Evolutionary conservation across 768 basidiomycete genomes (phyloP), one percentile per base, ranked within the genome.

Genomic region (Collybiopsis confluens): DNA sequence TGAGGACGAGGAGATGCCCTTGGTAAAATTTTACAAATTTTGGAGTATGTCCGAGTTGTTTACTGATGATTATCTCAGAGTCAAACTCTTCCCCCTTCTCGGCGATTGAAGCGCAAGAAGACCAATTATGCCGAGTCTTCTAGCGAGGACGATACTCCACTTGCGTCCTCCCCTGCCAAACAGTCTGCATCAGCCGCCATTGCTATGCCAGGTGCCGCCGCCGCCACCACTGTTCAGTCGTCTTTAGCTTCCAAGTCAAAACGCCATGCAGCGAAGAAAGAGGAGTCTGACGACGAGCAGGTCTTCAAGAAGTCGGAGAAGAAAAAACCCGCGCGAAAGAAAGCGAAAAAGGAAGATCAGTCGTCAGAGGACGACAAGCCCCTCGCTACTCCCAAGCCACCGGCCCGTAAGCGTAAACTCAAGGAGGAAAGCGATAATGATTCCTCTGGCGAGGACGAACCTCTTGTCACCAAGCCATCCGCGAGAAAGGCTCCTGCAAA

Each of bases 81-180:
- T 9, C 83, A 89, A 72, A 69, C 75, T 36, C 70, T 73, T 20
- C 67, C 69, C 20, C 65, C 68, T 45, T 61, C 67, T 45, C 72
- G 72, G 46, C 65, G 60, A 45, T 56, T 72, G 56, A 91, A 90
- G 70, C 81, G 85, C 64, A 86, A 85, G 72, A 81, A 80, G 61
- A 68, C 73, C 23, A 65, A 70, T 24, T 75, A 76, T 55, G 73
- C 73, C 20, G 78, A 79, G 15, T 74, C 64, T 54, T 86, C 83
- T 26, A 86, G 83, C 56, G 87, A 88, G 43, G 86, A 90, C 58
- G 87, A 90, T 52, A 73, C 72, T 16, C 87, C 86, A 49, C 77
- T 89, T 36, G 83, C 87, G 45, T 86, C 87, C 24, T 88, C 89
- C 36, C 87, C 86, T 18, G 75, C 71, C 3, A 90, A 88, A 68